Conservation (phyloP, 2,329 filamentous ascomycete genomes). For the Fusarium nanum region DNA sequence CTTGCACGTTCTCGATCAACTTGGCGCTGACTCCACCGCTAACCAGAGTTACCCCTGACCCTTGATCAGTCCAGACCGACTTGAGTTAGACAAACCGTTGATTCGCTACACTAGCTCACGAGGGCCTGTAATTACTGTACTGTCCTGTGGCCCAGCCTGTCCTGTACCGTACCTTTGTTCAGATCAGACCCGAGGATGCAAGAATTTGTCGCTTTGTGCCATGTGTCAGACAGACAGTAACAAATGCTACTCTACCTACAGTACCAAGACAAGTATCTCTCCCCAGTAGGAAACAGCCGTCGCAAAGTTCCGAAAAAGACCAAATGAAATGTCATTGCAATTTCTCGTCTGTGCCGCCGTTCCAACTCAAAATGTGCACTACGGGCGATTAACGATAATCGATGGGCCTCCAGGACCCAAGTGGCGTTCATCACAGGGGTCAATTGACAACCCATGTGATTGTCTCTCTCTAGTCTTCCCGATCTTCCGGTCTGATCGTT, state of each 20-base stretch:
- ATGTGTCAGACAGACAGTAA: neutral
- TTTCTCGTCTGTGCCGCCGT: neutral
- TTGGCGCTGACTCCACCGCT: constrained; percentile 1
- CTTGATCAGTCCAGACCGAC: constrained; percentile 19
- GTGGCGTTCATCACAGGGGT: constrained; percentile 25
- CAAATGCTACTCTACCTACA: neutral
- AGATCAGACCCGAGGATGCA: neutral
- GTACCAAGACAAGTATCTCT: neutral
- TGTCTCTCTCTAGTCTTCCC: neutral
- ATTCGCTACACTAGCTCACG: constrained; percentile 18
- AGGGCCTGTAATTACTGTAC: neutral
- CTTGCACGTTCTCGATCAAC: constrained; percentile 19
- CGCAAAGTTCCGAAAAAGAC: neutral
- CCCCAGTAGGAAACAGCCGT: neutral
- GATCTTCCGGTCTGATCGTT: constrained; percentile 7
- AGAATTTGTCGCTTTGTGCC: neutral
- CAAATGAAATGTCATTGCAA: neutral
- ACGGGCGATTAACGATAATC: constrained; percentile 12
- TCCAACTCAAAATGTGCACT: constrained; percentile 2
- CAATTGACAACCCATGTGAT: neutral
- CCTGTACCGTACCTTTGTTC: neutral
- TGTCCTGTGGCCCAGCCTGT: neutral
- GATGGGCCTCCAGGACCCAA: neutral
- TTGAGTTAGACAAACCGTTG: constrained; percentile 16
- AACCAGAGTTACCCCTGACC: neutral